phyloP scores from a whole-genome alignment of 371 early-diverging fungal species.

The Rhizopus arrhizus region DNA sequence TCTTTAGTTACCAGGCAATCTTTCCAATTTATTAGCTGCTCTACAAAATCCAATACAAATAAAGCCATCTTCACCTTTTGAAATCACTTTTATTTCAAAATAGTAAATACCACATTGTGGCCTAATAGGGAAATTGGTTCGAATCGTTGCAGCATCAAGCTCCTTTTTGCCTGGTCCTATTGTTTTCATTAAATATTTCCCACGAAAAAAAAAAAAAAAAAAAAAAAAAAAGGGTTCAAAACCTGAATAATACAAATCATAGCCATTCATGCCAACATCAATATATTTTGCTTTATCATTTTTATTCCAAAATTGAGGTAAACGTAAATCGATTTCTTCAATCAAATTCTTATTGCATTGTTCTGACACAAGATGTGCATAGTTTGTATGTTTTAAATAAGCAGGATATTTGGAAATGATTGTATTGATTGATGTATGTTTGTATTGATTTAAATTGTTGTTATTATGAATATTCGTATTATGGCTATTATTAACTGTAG shows the following conservation, averaged over 20 bases:
- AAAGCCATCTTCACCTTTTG: conserved; percentile 84
- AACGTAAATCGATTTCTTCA: conserved; percentile 32
- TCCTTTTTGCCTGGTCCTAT: conserved; percentile 79
- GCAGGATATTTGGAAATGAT: conserved; percentile 28
- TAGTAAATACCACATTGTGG: conserved; percentile 88
- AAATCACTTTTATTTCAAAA: conserved; percentile 81
- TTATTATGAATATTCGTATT: neutral
- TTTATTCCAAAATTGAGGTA: conserved; percentile 67
- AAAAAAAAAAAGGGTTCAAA: conserved; percentile 4
- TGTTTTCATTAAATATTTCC: conserved; percentile 4
- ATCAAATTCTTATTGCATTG: conserved; percentile 33
- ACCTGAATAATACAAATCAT: conserved; percentile 63
- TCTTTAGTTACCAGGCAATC: conserved; percentile 74
- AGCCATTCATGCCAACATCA: conserved; percentile 51
- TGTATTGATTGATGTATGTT: conserved; percentile 1
- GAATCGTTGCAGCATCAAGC: conserved; percentile 76
- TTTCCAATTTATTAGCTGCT: conserved; percentile 50
- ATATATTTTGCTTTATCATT: conserved; percentile 57
- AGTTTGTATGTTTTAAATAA: conserved; percentile 40
- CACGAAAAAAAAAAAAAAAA: conserved; percentile 6
- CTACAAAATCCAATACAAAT: conserved; percentile 86
- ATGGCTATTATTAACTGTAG: neutral
- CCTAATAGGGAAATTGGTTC: conserved; percentile 82
- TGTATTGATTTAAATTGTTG: neutral
- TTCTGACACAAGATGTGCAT: conserved; percentile 34